Base-by-base conservation (phyloP, 345 rosid genomes). In the Lenwebbia sp. region DNA sequence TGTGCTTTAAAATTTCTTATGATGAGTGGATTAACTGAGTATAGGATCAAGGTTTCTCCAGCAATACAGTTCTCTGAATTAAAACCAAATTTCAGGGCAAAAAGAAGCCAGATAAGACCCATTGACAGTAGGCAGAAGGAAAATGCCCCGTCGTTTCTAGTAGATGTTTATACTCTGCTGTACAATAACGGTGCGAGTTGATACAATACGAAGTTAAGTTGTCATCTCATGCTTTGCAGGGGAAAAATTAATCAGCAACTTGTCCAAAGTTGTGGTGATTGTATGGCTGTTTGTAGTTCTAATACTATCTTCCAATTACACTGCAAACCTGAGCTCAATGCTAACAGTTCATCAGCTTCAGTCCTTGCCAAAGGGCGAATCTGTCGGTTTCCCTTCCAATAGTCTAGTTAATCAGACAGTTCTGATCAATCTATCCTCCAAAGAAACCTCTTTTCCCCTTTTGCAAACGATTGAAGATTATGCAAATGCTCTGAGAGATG, bases 261-360 rank as follows among this genome's bases (percentile, higher is more conserved):
- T 83, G 84, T 85, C 93, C 56, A 92, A 88, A 65, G 85, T 92
- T 85, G 92, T 93, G 83, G 83, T 94, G 83, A 90, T 88, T 51
- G 87, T 94, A 85, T 92, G 96, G 95, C 30, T 89, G 41, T 92
- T 92, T 85, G 90, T 89, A 47, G 93, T 92, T 22, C 90, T 93
- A 11, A 91, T 92, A 78, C 51, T 93, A 47, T 87, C 93, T 4
- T 85, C 92, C 56, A 92, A 93, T 83, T 93, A 93, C 78, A 92
- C 92, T 5, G 94, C 96, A 56, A 92, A 90, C 47, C 87, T 93
- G 23, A 85, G 93, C 41, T 90, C 93, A 21, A 83, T 92, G 83
- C 55, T 92, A 84, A 93, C 95, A 6, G 89, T 94, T 0, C 89
- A 86, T 62, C 89, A 86, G 50, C 70, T 93, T 85, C 86, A 89